Evolutionary conservation across 129 eudicot species (phyloP), one percentile per base, ranked within the genome.

Genomic region (Centrapalus pauciflorus): DNA sequence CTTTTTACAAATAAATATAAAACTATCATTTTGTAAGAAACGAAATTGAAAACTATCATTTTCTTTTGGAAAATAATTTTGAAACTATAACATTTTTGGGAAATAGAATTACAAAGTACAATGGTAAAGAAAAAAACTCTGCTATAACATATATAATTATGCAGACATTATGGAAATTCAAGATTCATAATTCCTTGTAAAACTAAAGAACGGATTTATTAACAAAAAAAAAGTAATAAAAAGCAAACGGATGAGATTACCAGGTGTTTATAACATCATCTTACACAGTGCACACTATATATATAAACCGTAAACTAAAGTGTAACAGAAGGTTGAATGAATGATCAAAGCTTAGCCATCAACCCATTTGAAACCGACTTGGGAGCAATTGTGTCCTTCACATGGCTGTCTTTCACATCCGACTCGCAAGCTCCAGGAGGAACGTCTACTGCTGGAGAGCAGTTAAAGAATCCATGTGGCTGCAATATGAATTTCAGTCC

Each of bases 381-480:
- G 10, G 86, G 57, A 26, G 64, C 83, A 67, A 66, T 80, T 58
- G 74, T 40, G 30, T 86, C 97, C 66, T 87, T 90, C 5, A 66
- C 84, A 60, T 33, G 60, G 61, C 19, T 46, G 43, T 87, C 95
- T 81, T 85, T 91, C 66, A 60, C 77, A 30, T 90, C 96, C 61
- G 64, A 63, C 70, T 88, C 91, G 10, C 89, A 92, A 24, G 87
- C 69, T 72, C 55, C 82, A 23, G 98, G 98, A 9, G 95, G 96
- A 23, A 92, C 96, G 66, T 92, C 98, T 20, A 92, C 82, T 2
- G 96, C 96, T 1, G 98, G 98, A 29, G 96, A 92, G 82, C 95
- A 85, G 61, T 92, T 92, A 75, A 92, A 92, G 80, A 90, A 90
- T 45, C 97, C 97, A 55, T 90, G 93, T 10, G 97, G 97, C 97